These are phyloP conservation scores for Corymbia maculata DNA, from an alignment of 345 rosid genomes.

Conservation along the genomic window DNA sequence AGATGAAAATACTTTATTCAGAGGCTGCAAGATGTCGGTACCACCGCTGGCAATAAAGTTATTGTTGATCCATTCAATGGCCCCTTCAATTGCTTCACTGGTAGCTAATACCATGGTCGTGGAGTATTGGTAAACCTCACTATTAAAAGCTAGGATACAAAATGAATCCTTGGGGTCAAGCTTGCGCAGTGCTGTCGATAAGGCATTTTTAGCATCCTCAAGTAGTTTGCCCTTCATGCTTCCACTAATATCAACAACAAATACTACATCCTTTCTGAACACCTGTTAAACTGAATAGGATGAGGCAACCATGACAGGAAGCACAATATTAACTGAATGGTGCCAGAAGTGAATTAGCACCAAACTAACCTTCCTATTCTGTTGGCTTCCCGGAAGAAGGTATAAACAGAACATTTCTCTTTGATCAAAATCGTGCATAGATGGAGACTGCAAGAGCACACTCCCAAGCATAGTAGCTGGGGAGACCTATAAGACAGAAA, in stretches of 20 bases:
- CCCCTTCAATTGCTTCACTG: conserved; percentile 47
- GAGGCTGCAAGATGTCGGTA: conserved; percentile 65
- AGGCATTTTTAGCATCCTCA: conserved; percentile 54
- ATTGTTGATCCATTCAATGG: conserved; percentile 55
- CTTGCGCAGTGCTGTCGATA: conserved; percentile 41
- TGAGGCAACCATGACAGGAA: conserved; percentile 1
- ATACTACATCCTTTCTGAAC: conserved; percentile 66
- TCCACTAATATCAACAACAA: conserved; percentile 81
- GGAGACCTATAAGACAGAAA: conserved; percentile 31
- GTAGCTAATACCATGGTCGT: conserved; percentile 60
- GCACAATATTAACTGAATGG: neutral
- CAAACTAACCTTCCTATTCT: conserved; percentile 41
- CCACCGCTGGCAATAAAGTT: conserved; percentile 56
- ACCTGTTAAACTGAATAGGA: conserved; percentile 35
- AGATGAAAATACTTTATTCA: conserved; percentile 46
- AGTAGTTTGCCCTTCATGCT: conserved; percentile 82
- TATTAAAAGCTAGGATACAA: conserved; percentile 72
- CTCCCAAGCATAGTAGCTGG: conserved; percentile 54
- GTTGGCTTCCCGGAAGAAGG: conserved; percentile 65
- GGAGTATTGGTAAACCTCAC: conserved; percentile 54
- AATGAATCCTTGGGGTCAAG: conserved; percentile 71
- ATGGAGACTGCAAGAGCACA: conserved; percentile 72
- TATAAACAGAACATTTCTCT: conserved; percentile 68
- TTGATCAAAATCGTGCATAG: conserved; percentile 63
- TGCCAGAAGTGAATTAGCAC: neutral